Evolutionary conservation across 345 rosid genomes (phyloP).

Genomic region (Erysimum cheiranthoides): DNA sequence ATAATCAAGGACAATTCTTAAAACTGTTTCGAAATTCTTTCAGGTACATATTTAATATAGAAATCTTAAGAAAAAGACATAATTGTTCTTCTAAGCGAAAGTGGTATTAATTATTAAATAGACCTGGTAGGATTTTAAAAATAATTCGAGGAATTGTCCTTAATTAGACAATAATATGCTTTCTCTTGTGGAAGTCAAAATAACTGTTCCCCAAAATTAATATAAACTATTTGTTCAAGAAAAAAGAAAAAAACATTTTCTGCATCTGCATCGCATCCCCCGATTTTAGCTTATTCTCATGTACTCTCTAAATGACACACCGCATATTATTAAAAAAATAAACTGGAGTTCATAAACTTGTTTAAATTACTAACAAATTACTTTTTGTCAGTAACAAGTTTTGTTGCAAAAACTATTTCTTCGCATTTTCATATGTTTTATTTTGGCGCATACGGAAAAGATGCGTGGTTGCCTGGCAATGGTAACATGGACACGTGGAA

Average conservation of each 20-base stretch:
- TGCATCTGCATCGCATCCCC: constrained; percentile 35
- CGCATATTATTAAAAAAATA: background rate
- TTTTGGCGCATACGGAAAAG: constrained; percentile 47
- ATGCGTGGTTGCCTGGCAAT: constrained; percentile 42
- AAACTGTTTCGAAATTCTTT: background rate
- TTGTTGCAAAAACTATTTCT: background rate
- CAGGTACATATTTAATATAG: background rate
- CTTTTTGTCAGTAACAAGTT: constrained; percentile 31
- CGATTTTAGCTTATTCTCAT: constrained; percentile 32
- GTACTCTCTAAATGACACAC: constrained; percentile 29
- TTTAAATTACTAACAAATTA: background rate
- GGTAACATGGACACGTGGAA: constrained; percentile 44
- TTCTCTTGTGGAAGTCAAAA: constrained; percentile 40
- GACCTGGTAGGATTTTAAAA: constrained; percentile 24
- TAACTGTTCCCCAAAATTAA: constrained; percentile 39
- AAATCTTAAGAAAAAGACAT: constrained; percentile 9
- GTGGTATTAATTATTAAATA: constrained; percentile 2
- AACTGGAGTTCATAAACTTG: constrained; percentile 3
- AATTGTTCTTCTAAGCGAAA: constrained; percentile 10
- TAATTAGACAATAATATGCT: constrained; percentile 37
- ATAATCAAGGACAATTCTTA: background rate
- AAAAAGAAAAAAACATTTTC: constrained; percentile 34
- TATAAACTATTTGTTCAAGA: constrained; percentile 4
- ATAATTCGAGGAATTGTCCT: constrained; percentile 36
- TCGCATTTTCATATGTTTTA: constrained; percentile 1